Percentiles rank a stretch among this genome's conserved stretches.
These are phyloP conservation scores for Xeromyces bisporus DNA, from an alignment of 495 filamentous ascomycete species.

Conservation along the genomic window DNA sequence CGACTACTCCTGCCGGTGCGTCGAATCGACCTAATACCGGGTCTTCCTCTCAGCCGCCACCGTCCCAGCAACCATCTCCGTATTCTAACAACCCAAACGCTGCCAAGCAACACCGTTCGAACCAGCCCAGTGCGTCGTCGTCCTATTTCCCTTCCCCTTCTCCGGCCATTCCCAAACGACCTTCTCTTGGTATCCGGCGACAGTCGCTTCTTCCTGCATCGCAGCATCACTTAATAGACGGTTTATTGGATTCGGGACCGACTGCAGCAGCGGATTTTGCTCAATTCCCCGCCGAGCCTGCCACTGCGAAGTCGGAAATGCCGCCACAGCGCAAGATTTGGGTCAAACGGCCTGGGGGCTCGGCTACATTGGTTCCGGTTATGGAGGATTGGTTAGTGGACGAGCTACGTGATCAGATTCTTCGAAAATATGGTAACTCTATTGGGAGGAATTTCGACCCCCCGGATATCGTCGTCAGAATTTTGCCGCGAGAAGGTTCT, in stretches of 20 bases:
- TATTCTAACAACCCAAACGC: conserved; percentile 1
- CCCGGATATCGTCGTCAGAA: conserved; percentile 62
- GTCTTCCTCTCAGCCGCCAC: conserved; percentile 7
- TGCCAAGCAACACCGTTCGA: not conserved
- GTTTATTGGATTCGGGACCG: conserved; percentile 19
- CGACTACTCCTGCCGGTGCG: conserved; percentile 8
- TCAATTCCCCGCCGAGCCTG: conserved; percentile 10
- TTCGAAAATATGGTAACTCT: conserved; percentile 86
- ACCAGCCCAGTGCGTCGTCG: not conserved
- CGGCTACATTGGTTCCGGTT: conserved; percentile 73
- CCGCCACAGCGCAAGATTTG: conserved; percentile 63
- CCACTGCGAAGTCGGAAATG: conserved; percentile 17
- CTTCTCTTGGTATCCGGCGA: conserved; percentile 25
- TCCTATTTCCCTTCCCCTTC: conserved; percentile 6
- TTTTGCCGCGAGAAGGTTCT: conserved; percentile 34
- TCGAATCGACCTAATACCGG: conserved; percentile 14
- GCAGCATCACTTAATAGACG: conserved; percentile 28
- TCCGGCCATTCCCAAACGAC: conserved; percentile 18
- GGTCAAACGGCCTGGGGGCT: conserved; percentile 74
- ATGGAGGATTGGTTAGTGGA: conserved; percentile 84
- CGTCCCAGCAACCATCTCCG: too few relatives aligned
- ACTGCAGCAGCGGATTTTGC: too few relatives aligned
- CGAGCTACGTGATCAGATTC: conserved; percentile 81
- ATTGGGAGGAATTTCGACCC: conserved; percentile 76
- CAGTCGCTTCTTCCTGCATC: conserved; percentile 34